A percentile compares a stretch with the other conserved stretches of the same genome.
phyloP scores from a whole-genome alignment of 2,329 filamentous ascomycete genomes.

The Neodidymelliopsis sp. region DNA sequence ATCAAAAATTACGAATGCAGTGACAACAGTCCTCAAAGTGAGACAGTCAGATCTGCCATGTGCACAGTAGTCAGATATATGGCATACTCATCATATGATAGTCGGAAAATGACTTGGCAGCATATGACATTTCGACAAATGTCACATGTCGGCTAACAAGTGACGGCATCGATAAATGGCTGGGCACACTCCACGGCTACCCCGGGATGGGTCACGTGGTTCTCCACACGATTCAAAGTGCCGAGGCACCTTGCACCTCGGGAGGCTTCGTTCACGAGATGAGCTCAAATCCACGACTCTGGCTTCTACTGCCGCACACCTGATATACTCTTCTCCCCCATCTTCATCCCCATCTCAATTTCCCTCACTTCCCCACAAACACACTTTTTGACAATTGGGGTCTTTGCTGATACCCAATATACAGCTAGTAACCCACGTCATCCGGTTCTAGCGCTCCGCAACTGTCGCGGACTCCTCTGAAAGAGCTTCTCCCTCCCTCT shows the following conservation, averaged over 20 bases:
- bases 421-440: constrained; percentile 9
- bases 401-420: constrained; percentile 17
- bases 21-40: no score
- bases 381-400: background rate
- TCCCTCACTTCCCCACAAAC: background rate
- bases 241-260: constrained; percentile 20
- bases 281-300: constrained; percentile 19
- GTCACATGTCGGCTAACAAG: constrained; percentile 16
- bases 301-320: constrained; percentile 10
- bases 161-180: constrained; percentile 4
- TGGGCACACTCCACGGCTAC: constrained; percentile 6
- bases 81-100: constrained; percentile 8
- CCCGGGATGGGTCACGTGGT: constrained; percentile 13
- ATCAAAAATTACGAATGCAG: no score
- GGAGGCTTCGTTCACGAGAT: constrained; percentile 15
- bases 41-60: no score
- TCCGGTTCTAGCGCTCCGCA: constrained; percentile 9
- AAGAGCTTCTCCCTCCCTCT: background rate
- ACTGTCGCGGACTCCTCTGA: background rate
- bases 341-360: background rate
- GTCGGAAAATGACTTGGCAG: background rate
- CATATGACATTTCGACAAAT: background rate
- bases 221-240: constrained; percentile 14
- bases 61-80: no score
- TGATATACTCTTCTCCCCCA: constrained; percentile 5